Base-by-base conservation (phyloP, 1,284 basidiomycete genomes). In the Pyrrhoderma lamaoense region DNA sequence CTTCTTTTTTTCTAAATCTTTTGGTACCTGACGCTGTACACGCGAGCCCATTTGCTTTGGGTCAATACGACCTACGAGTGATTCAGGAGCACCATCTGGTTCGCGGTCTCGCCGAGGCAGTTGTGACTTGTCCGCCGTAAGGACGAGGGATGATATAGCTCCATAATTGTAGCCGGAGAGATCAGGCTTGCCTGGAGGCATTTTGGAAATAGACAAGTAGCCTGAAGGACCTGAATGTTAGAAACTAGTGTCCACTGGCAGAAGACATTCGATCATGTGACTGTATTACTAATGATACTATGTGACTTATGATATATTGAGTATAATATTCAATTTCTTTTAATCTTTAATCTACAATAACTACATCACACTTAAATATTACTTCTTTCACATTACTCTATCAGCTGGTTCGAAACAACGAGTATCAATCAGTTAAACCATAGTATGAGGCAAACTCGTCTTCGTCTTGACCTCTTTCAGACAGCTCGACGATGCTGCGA, bases 1-100 rank as follows among this genome's bases (percentile, higher is more conserved):
- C 76, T 93, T 93, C 78, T 93, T 95, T 80, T 95, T 95, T 49
- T 93, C 89, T n/a, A 95, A 64, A 63, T 97, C 91, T 64, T 93
- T 93, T 36, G 93, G 89, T 0, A 79, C 80, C 59, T 92, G 81
- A 34, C 91, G 79, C 57, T 83, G 73, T 25, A 90, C 92, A 19
- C 93, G 82, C 42, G 92, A 91, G 44, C 95, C 95, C 96, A 99
- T 99, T 58, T 94, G 87, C 58, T 77, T 80, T 8, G 85, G 80
- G 72, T 93, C 85, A 59, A 99, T 97, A 38, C 89, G 82, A 27
- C 96, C 96, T 37, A 84, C 85, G 25, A 99, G 82, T 11, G 93
- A 85, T 51, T 95, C 96, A 14, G 93, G 90, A 36, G 93, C 91
- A 56, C 95, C 95, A 70, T 95, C 93, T 14, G 95, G 93, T 68